Percentiles rank a stretch among this genome's conserved stretches.
phyloP scores from a whole-genome alignment of 108 stramenopile species.

The Cyclotella sp. region DNA sequence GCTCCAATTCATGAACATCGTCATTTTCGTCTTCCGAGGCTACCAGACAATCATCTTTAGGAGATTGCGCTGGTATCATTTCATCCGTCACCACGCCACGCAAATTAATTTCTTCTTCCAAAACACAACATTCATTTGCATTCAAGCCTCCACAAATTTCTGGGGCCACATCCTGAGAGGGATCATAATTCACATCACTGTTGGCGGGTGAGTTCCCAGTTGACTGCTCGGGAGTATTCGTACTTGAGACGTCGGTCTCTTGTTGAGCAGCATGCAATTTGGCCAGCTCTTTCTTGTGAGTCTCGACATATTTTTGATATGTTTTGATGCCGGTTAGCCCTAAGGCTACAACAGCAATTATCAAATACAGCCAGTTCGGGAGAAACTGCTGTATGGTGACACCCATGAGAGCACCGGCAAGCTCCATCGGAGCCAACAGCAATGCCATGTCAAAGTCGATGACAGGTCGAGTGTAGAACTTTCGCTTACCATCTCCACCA shows the following conservation, averaged over 20 bases:
- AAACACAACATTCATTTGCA: no score
- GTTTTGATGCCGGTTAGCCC: constrained; percentile 67
- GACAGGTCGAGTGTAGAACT: constrained; percentile 67
- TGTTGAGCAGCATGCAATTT: background rate
- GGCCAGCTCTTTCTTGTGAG: constrained; percentile 49
- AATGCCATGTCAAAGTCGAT: constrained; percentile 77
- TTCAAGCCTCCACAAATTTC: no score
- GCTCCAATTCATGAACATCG: constrained; percentile 31
- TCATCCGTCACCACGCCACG: constrained; percentile 4
- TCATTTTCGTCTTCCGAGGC: constrained; percentile 10
- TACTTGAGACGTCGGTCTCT: no score
- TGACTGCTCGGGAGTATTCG: no score
- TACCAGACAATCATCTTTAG: background rate
- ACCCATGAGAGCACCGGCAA: constrained; percentile 78
- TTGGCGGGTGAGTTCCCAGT: no score
- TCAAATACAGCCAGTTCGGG: constrained; percentile 70
- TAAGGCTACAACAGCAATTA: constrained; percentile 54
- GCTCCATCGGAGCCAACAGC: constrained; percentile 73
- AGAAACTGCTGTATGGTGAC: constrained; percentile 63
- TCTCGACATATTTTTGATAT: constrained; percentile 51
- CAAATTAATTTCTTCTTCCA: no score
- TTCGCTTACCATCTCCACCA: constrained; percentile 40
- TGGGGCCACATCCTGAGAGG: no score
- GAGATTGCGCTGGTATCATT: background rate
- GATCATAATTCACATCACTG: no score